These are phyloP conservation scores for Rhizophora apiculata DNA, from an alignment of 345 rosid species.

Conservation along the genomic window DNA sequence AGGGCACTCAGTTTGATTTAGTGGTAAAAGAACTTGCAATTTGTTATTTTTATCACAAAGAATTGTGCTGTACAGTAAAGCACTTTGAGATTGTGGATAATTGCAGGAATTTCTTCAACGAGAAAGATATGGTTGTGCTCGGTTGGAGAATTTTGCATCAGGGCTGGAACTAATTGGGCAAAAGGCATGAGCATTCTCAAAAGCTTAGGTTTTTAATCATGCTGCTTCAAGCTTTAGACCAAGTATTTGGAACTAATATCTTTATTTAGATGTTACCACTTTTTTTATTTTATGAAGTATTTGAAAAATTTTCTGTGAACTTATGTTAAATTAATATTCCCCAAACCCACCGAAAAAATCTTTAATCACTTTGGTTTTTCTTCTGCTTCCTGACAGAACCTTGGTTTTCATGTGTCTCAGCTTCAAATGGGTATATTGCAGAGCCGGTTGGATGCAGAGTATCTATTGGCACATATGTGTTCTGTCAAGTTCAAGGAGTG, in stretches of 20 bases:
- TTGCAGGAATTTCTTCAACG: slow-evolving; percentile 92
- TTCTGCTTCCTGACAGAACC: slow-evolving; percentile 5
- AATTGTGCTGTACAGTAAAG: slow-evolving; percentile 10
- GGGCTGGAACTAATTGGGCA: slow-evolving; percentile 86
- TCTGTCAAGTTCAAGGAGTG: slow-evolving; percentile 95
- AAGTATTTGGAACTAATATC: neutral
- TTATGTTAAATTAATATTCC: neutral
- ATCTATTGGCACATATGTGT: slow-evolving; percentile 96
- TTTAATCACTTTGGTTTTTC: neutral
- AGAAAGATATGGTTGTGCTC: slow-evolving; percentile 81
- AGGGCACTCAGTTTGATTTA: slow-evolving; percentile 97
- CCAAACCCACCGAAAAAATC: neutral
- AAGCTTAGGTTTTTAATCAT: neutral
- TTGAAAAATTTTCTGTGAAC: neutral
- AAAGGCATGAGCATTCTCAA: slow-evolving; percentile 45
- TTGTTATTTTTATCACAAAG: slow-evolving; percentile 5
- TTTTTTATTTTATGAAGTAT: neutral
- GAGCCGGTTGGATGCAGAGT: slow-evolving; percentile 90
- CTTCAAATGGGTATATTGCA: slow-evolving; percentile 94
- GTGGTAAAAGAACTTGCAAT: slow-evolving; percentile 53
- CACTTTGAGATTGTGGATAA: slow-evolving; percentile 9
- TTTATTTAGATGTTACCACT: neutral
- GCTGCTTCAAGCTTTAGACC: neutral
- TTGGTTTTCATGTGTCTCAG: slow-evolving; percentile 36
- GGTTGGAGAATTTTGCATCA: slow-evolving; percentile 84